Base-by-base conservation (phyloP, 139 green algal genomes). In the Chlamydomonas incerta region DNA sequence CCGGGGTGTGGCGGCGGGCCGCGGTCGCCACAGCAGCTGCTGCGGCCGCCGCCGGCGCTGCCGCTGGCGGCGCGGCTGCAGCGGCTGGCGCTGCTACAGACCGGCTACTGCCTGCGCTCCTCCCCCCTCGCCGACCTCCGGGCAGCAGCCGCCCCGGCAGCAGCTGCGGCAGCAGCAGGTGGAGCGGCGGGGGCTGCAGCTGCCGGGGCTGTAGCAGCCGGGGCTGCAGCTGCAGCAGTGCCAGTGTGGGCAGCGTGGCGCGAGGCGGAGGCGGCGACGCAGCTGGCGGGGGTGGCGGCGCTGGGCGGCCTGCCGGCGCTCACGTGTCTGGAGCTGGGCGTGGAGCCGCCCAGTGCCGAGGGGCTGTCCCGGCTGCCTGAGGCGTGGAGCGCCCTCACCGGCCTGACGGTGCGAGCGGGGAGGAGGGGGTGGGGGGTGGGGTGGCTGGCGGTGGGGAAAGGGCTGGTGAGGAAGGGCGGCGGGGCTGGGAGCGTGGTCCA, bases 341-440 rank as follows among this genome's bases (percentile, higher is more conserved):
- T 83, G 60, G 35, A 83, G 13, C 75, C 75, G 13, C 21, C 58
- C 13, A 20, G 24, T 0, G 37, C 41, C 35, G 60, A 72, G 60
- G 75, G 75, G 11, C 75, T 83, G 60, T 21, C 6, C 5, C 60
- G 75, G 60, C 75, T 83, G 23, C 75, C 75, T 26, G 60, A 70
- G 26, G 29, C 26, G 4, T 83, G 75, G 75, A 41, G 26, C 28
- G 35, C 6, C 28, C 75, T 83, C 1, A 83, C 37, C 2, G 75
- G 60, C 10, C 75, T 83, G 15, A 83, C 75, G 75, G 75, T 72
- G 29, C 24, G 74, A 8, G 41, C 41, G 41, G 41, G 41, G n/a
- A 41, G 65, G 13, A 2, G 26, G 62, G 26, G 28, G 26, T 18
- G 34, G 62, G 2, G 24, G 26, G 62, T 33, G 28, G 18, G 21